Evolutionary conservation across 139 green algal species (phyloP).

Genomic region (Auxenochlorella protothecoides): DNA sequence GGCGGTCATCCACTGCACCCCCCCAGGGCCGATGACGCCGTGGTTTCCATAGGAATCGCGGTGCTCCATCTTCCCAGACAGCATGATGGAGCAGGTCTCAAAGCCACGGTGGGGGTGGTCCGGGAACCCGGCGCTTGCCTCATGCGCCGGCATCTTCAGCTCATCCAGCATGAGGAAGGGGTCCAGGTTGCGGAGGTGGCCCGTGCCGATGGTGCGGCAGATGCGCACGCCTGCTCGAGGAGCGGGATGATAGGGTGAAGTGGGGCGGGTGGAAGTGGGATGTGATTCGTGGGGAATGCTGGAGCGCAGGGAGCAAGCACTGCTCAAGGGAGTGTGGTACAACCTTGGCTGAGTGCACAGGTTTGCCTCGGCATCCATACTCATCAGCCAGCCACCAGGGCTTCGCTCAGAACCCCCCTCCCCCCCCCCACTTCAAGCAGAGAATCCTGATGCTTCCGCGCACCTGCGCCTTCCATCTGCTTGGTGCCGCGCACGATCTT

Average conservation of each 20-base stretch:
- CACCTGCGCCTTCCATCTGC: slow-evolving; percentile 2
- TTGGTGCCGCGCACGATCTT: slow-evolving; percentile 5
- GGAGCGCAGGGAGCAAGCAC: no score
- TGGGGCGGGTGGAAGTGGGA: no score
- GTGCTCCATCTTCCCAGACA: slow-evolving; percentile 75
- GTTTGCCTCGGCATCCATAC: no score
- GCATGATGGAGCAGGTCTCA: slow-evolving; percentile 87
- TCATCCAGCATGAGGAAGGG: slow-evolving; percentile 75
- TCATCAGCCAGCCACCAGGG: no score
- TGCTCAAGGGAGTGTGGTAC: no score
- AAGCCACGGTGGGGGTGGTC: slow-evolving; percentile 74
- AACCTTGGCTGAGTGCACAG: no score
- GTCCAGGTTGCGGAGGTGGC: slow-evolving; percentile 61
- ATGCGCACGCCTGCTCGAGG: slow-evolving; percentile 65
- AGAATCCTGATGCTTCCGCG: no score
- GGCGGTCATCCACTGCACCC: slow-evolving; percentile 87
- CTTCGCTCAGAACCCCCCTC: no score
- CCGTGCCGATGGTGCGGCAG: slow-evolving; percentile 64
- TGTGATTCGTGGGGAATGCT: no score
- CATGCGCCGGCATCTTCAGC: slow-evolving; percentile 50
- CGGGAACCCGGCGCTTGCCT: slow-evolving; percentile 66
- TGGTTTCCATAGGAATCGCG: slow-evolving; percentile 68
- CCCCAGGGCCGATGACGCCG: slow-evolving; percentile 69
- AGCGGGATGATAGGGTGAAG: no score
- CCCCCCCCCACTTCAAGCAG: no score